Base-by-base conservation (phyloP, 257 asterid species). In the Ballota nigra region DNA sequence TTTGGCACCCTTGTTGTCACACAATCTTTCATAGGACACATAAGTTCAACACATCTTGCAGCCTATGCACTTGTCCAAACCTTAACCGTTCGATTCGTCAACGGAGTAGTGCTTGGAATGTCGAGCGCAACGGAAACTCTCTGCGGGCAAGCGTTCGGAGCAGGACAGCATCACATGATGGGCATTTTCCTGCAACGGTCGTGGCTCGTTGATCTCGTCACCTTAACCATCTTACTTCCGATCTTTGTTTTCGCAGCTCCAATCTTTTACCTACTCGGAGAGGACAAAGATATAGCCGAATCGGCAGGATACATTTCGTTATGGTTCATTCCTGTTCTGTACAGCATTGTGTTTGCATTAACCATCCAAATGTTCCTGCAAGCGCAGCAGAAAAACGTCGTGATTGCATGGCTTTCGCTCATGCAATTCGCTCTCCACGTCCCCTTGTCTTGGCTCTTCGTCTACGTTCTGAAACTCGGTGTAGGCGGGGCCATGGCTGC, bases 101-200 rank as follows among this genome's bases (percentile, higher is more conserved):
- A 85, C 22, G 95, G 95, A 34, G 63, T 86, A 60, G 74, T 88
- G 85, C 91, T 80, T n/a, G 84, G 82, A 43, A 85, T 78, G 85
- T 82, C 83, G 71, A 87, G 80, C 78, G 96, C 78, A 63, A 87
- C 82, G 31, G 85, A 67, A 83, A 87, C 79, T 0, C 89, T 89
- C 1, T 89, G 96, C 49, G 96, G 96, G 23, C 96, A 89, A 83
- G 89, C 93, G 20, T 85, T 74, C 56, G 93, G 96, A 33, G 96
- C 96, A 36, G 83, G 78, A 56, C 96, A 89, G 15, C 31, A 80
- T 34, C 91, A 89, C 33, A 89, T 89, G 96, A 78, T 89, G 87
- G 96, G 96, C 0, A 80, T 89, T 45, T 89, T 81, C 87, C 41
- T 89, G 69, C 96, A 89, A 77, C 63, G 96, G 15, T 89, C 96